Evolutionary conservation across 1,139 yeast species (phyloP).

Genomic region (Taphrina pruni): DNA sequence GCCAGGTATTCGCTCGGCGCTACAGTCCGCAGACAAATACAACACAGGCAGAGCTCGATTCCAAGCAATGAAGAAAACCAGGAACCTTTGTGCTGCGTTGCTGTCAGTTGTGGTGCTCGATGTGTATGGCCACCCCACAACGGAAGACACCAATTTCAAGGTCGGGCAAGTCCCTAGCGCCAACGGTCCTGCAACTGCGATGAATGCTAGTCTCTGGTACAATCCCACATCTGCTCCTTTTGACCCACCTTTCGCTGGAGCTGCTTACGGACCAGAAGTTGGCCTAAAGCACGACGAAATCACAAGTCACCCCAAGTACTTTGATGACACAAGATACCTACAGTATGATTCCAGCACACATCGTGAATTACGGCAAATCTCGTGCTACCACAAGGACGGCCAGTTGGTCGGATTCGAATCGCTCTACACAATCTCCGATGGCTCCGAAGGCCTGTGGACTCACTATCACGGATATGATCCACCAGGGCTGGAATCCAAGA

Average conservation of each 20-base stretch:
- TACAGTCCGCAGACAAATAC: neutral
- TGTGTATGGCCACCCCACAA: neutral
- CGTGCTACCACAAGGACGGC: slow-evolving; percentile 3
- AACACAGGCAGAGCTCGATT: too few relatives aligned
- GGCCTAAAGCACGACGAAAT: slow-evolving; percentile 5
- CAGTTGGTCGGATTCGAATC: neutral
- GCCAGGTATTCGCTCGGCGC: neutral
- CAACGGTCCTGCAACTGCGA: neutral
- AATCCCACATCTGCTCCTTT: neutral
- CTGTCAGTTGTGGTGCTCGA: neutral
- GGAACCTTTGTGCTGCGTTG: neutral
- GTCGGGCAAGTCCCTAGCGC: neutral
- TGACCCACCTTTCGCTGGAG: neutral
- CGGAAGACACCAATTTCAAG: neutral
- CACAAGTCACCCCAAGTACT: slow-evolving; percentile 6
- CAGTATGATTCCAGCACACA: neutral
- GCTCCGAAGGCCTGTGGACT: neutral
- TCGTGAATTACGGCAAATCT: neutral
- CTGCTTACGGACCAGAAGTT: neutral
- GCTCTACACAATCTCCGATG: neutral
- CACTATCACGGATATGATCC: slow-evolving; percentile 5
- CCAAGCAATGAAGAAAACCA: neutral
- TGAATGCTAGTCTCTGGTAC: too few relatives aligned
- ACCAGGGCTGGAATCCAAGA: too few relatives aligned
- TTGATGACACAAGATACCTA: neutral